Base-by-base conservation (phyloP, 352 stramenopile species). In the Thraustotheca clavata region DNA sequence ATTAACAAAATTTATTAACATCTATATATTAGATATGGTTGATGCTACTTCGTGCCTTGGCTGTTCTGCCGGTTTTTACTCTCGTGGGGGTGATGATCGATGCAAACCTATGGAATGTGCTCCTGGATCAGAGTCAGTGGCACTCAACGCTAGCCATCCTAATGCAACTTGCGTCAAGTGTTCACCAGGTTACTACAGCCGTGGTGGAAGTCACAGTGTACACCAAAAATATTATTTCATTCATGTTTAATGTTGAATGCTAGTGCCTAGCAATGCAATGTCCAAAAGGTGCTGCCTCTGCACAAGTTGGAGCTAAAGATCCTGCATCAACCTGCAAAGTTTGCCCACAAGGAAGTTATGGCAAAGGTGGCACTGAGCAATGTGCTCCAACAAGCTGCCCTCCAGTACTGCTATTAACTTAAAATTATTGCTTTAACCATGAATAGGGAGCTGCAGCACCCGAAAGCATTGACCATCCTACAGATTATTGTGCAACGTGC, bases 21-120 rank as follows among this genome's bases (percentile, higher is more conserved):
- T 48, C 62, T 1, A 66, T 71, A 0, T 78, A 71, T 22, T 38
- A 60, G 43, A 24, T 9, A 52, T 52, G 43, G 43, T 31, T 2
- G n/a, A 9, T 9, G 43, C 43, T 31, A 52, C 43, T 2, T 35
- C 2, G 35, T 81, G 75, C 40, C 34, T 70, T 35, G 48, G 67
- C 0, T 83, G 75, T 48, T n/a, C 29, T 0, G 67, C 75, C 8
- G 75, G 75, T 5, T 70, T 65, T 8, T 83, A 67, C 68, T 76
- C 71, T 27, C 57, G 54, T 9, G 73, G 73, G 18, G 49, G 39
- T 4, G 71, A 69, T 32, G 43, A 68, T 1, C 27, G 66, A 4
- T 83, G 75, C 40, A 38, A 54, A 2, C 59, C 71, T 1, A 77
- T 71, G 5, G 41, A 43, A 5, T 83, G 75, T 27, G 18, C 49